Conservation (phyloP, 2,329 filamentous ascomycete genomes). For the Fusarium sterilihyphosum region DNA sequence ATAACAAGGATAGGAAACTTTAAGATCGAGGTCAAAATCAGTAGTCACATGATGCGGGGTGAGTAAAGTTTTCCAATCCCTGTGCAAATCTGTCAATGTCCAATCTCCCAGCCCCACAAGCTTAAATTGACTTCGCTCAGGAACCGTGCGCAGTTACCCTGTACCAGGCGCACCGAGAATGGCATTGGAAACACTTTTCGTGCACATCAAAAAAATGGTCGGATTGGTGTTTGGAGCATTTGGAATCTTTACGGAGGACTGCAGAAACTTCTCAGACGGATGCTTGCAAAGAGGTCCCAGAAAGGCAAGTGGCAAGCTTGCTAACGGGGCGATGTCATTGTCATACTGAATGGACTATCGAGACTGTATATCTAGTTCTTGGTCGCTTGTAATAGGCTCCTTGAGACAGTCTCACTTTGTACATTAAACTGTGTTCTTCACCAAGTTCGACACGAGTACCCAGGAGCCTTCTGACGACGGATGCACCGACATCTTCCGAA, state of each 20-base stretch:
- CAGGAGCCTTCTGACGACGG: rapidly evolving
- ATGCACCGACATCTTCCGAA: background rate
- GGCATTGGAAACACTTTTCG: background rate
- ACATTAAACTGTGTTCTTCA: background rate
- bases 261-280: rapidly evolving
- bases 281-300: rapidly evolving
- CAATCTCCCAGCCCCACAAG: background rate
- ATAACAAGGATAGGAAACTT: background rate
- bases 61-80: background rate
- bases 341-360: rapidly evolving
- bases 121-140: background rate
- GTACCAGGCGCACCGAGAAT: background rate
- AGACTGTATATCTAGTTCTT: background rate
- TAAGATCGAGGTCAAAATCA: background rate
- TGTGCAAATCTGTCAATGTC: background rate
- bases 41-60: background rate
- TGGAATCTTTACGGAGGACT: background rate
- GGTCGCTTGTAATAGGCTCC: rapidly evolving
- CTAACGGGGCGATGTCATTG: background rate
- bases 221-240: background rate
- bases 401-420: background rate
- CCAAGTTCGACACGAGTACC: background rate
- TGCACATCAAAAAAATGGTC: background rate
- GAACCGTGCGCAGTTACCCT: background rate
- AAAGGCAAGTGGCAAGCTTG: rapidly evolving